Percentiles rank a stretch among this genome's conserved stretches.
Evolutionary conservation across 106 monocot genomes (phyloP).

Genomic region (Allium sativum): DNA sequence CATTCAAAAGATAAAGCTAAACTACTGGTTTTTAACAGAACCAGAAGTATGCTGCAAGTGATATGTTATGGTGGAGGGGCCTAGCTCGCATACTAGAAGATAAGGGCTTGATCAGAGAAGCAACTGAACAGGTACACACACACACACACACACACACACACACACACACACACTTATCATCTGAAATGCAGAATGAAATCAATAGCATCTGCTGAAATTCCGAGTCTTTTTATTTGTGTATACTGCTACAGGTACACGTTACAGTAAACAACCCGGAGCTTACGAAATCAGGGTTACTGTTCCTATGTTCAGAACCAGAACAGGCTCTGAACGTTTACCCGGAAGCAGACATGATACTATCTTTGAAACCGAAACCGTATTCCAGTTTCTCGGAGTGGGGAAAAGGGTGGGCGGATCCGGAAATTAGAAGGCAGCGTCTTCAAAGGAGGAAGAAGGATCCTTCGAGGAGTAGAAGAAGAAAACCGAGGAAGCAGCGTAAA

Average conservation of each 20-base stretch:
- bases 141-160: too few species aligned
- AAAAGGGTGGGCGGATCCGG: constrained; percentile 93
- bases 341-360: constrained; percentile 74
- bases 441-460: constrained; percentile 17
- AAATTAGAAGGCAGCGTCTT: constrained; percentile 67
- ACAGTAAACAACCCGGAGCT: constrained; percentile 49
- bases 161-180: too few species aligned
- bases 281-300: constrained; percentile 48
- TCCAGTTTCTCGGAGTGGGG: constrained; percentile 80
- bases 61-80: constrained; percentile 78
- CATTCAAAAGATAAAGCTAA: too few species aligned
- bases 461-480: constrained; percentile 30
- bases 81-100: constrained; percentile 71
- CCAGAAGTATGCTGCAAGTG: constrained; percentile 42
- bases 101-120: constrained; percentile 63
- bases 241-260: constrained; percentile 36
- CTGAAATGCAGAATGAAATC: too few species aligned
- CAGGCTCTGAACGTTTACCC: constrained; percentile 37
- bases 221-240: background rate
- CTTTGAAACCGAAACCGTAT: constrained; percentile 20
- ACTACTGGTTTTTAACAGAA: constrained; percentile 21
- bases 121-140: constrained; percentile 36
- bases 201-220: too few species aligned
- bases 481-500: background rate
- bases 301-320: constrained; percentile 27